Evolutionary conservation across 306 rosid genomes (phyloP).

Genomic region (Quercus dentata): DNA sequence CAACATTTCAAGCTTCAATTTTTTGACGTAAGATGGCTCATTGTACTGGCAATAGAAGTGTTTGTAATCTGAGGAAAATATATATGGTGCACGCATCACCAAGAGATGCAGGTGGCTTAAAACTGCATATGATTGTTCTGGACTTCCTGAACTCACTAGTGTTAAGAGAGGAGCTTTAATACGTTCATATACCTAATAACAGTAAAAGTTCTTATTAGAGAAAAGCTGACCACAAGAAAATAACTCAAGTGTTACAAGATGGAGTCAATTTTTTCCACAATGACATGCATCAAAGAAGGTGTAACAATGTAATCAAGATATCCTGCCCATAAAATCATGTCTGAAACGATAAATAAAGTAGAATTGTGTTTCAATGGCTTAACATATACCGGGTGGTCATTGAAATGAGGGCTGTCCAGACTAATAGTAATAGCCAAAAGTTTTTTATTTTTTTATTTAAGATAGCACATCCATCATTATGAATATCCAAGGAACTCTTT

Average conservation of each 20-base stretch:
- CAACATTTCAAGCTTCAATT: constrained; percentile 97
- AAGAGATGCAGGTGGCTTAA: constrained; percentile 93
- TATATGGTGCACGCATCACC: constrained; percentile 98
- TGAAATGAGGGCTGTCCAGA: constrained; percentile 19
- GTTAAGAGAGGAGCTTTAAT: constrained; percentile 98
- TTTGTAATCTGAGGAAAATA: constrained; percentile 92
- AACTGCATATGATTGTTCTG: constrained; percentile 97
- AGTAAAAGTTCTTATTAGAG: constrained; percentile 26
- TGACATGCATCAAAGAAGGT: not conserved
- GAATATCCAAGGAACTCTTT: not conserved
- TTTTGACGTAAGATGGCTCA: constrained; percentile 98
- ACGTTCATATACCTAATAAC: constrained; percentile 85
- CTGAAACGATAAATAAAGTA: not conserved
- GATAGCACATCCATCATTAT: not conserved
- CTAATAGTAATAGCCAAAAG: not conserved
- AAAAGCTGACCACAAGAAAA: constrained; percentile 15
- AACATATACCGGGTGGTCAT: not conserved
- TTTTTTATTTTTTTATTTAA: not conserved
- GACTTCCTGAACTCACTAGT: constrained; percentile 98
- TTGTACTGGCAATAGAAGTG: constrained; percentile 99
- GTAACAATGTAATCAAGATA: constrained; percentile 18
- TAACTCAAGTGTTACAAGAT: constrained; percentile 11
- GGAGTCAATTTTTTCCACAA: constrained; percentile 2
- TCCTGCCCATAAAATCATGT: constrained; percentile 4
- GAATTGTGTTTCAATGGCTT: not conserved